These are phyloP conservation scores for Sarocladium kiliense DNA, from an alignment of 2,329 filamentous ascomycete genomes.

Conservation along the genomic window DNA sequence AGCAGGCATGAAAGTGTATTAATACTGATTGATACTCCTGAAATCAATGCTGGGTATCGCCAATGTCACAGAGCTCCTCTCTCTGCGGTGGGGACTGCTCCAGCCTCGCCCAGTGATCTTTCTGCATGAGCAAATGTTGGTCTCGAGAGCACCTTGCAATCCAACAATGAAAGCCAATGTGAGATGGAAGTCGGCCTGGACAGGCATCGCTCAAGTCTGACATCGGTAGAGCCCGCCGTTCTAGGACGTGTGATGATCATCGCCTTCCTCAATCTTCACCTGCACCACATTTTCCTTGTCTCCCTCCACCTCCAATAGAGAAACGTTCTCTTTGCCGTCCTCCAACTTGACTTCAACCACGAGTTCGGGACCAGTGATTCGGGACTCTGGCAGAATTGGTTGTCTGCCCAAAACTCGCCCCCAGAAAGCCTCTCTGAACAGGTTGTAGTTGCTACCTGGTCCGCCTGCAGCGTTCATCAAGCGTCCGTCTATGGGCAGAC, in stretches of 20 bases:
- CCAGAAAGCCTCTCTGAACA: background rate
- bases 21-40: background rate
- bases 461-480: background rate
- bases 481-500: background rate
- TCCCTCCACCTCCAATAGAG: background rate
- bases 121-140: too few species aligned
- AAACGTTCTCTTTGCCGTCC: background rate
- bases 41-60: background rate
- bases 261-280: background rate
- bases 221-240: background rate
- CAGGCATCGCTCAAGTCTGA: background rate
- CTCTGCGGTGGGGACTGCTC: too few species aligned
- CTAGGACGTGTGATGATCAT: background rate
- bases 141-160: background rate
- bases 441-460: background rate
- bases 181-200: too few species aligned
- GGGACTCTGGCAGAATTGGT: background rate
- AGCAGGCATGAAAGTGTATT: too few species aligned
- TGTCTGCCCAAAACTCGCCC: background rate
- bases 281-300: slow-evolving; percentile 1
- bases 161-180: too few species aligned
- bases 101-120: too few species aligned
- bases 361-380: background rate
- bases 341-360: background rate
- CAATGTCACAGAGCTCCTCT: too few species aligned